These are phyloP conservation scores for Barnettozyma pratensis DNA, from an alignment of 805 yeast species.

Conservation along the genomic window DNA sequence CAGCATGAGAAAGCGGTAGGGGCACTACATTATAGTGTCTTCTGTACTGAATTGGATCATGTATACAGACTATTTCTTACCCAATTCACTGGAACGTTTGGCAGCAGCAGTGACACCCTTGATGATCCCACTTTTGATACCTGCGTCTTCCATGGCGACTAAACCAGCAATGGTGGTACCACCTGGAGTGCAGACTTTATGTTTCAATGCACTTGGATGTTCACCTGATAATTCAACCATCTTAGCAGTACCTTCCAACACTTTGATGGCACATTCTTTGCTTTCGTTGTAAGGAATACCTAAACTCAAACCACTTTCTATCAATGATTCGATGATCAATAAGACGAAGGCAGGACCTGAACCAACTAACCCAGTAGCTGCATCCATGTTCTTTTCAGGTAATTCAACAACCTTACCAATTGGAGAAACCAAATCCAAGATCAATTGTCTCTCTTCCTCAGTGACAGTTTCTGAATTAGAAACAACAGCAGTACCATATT, in stretches of 20 bases:
- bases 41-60: not conserved
- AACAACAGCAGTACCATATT: conserved; percentile 93
- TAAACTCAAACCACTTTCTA: conserved; percentile 92
- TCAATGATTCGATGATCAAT: conserved; percentile 82
- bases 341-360: conserved; percentile 95
- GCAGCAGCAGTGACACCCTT: conserved; percentile 91
- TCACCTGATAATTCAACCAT: conserved; percentile 79
- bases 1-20: not conserved
- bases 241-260: conserved; percentile 88
- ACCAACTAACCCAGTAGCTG: conserved; percentile 91
- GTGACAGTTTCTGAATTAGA: conserved; percentile 57
- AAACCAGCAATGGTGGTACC: conserved; percentile 97
- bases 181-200: conserved; percentile 93
- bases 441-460: conserved; percentile 34
- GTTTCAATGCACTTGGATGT: conserved; percentile 86
- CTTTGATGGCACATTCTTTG: conserved; percentile 84
- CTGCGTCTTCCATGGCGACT: conserved; percentile 85
- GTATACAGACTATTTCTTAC: conserved; percentile 35
- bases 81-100: conserved; percentile 58
- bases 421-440: conserved; percentile 51
- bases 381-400: conserved; percentile 94
- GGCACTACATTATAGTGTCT: not conserved
- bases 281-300: conserved; percentile 88
- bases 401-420: conserved; percentile 62
- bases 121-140: conserved; percentile 81